Base-by-base conservation (phyloP, 371 early-diverging fungal species). In the Fennellomyces sp. region DNA sequence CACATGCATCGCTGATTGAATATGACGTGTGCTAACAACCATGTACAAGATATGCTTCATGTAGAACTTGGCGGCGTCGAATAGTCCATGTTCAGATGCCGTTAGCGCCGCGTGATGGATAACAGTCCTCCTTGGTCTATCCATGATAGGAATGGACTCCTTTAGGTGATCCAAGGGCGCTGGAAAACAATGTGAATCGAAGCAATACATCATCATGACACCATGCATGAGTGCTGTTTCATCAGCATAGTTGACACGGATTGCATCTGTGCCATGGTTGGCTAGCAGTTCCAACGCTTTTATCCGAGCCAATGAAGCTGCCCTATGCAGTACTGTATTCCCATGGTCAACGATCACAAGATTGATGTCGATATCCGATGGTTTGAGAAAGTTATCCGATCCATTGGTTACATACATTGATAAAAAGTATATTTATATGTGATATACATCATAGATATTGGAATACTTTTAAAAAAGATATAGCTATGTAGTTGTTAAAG, bases 101-200 rank as follows among this genome's bases (percentile, higher is more conserved):
- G 91, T 84, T 3, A 90, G 65, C 0, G 89, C 89, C 28, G 92
- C 88, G 66, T 97, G 98, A 66, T 97, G 98, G 3, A 97, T 73
- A 0, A 95, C 84, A 0, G 90, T 93, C 21, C 94, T 84, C 42
- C 83, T 81, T 60, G 81, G 82, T 38, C 81, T 71, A 74, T 97
- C 98, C 0, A 73, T 69, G 26, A 86, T 49, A 3, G 76, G 70
- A 21, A 95, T 82, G 0, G 91, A 79, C 13, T 83, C 79, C 38
- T 85, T 76, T 8, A 97, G 76, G 12, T 89, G 54, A n/a, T 82
- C 78, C 38, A 97, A 67, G 7, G 95, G 64, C 15, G 82, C 79
- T 0, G 83, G 81, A 66, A 97, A 98, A 1, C 85, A 80, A 54
- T 89, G 83, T 15, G 69, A 75, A 50, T 98, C 96, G 69, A 80